Evolutionary conservation across 2,329 filamentous ascomycete genomes (phyloP), one percentile per base, ranked within the genome.

Genomic region (Pseudogymnoascus sp.): DNA sequence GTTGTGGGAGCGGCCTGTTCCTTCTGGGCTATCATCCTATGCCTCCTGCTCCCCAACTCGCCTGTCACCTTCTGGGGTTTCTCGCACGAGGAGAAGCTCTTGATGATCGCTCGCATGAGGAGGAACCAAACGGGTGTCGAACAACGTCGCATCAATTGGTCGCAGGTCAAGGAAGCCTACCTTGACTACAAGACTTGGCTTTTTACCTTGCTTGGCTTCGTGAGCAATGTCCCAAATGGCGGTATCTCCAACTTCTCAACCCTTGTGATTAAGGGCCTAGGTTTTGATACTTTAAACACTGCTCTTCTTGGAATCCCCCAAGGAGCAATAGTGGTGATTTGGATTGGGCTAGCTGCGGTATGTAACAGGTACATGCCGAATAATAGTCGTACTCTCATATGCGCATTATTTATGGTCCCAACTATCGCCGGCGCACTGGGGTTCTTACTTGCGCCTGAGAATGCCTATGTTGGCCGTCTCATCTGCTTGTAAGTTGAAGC

Each of bases 381-480:
- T 70, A 74, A 83, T 71, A 69, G 79, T 71, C 76, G 81, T 9
- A 82, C 80, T 51, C 70, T 81, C 15, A 81, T 85, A 63, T 77
- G 83, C 36, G 72, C 82, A 2, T 66, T 84, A 0, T 86, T 84
- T 67, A 78, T 86, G 64, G 68, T 81, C n/a, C 84, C 82, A 1
- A 85, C 84, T 39, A 80, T 86, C 64, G 79, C 79, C 1, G 84
- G 84, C 0, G 78, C 82, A 0, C 80, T 86, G 31, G 83, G 84
- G 0, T 78, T 86, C 58, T 75, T 82, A 9, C 82, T 83, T 60
- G 79, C 85, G 0, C 77, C 80, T 0, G 61, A 70, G 0, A 70
- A 81, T 61, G 79, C 80, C 27, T 77, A 80, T 51, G 76, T 82
- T 2, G 83, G 80, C 1, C 74, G 84, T 0, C 70, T 86, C 63